phyloP scores from a whole-genome alignment of 257 asterid species.

The Gynochthodes officinalis region DNA sequence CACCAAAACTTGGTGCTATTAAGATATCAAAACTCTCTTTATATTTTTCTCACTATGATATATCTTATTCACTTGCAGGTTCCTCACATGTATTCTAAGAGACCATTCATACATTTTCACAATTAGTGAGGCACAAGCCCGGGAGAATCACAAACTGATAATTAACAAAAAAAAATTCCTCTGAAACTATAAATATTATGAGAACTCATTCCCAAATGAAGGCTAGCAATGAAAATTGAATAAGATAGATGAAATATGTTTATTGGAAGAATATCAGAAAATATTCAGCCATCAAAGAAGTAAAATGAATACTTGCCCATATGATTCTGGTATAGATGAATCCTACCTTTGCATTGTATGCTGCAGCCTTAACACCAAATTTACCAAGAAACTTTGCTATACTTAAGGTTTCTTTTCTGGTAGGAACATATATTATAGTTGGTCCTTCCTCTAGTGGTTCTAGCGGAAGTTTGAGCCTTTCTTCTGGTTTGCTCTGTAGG shows the following conservation, averaged over 20 bases:
- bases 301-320: background rate
- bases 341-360: constrained; percentile 75
- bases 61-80: background rate
- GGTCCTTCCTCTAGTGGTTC: constrained; percentile 50
- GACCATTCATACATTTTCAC: background rate
- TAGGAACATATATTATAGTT: constrained; percentile 68
- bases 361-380: constrained; percentile 70
- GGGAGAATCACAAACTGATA: constrained; percentile 2
- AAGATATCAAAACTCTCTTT: background rate
- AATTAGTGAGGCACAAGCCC: background rate
- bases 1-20: constrained; percentile 1
- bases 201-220: background rate
- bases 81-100: background rate
- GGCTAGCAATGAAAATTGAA: background rate
- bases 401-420: constrained; percentile 67
- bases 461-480: constrained; percentile 29
- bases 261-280: background rate
- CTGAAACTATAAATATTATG: background rate
- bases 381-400: constrained; percentile 57
- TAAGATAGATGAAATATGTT: background rate
- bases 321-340: constrained; percentile 16
- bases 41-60: background rate
- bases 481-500: constrained; percentile 33
- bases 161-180: background rate
- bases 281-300: background rate